A percentile compares a stretch with the other conserved stretches of the same genome.
phyloP scores from a whole-genome alignment of 768 basidiomycete genomes.

The Phylloporus arenicola region DNA sequence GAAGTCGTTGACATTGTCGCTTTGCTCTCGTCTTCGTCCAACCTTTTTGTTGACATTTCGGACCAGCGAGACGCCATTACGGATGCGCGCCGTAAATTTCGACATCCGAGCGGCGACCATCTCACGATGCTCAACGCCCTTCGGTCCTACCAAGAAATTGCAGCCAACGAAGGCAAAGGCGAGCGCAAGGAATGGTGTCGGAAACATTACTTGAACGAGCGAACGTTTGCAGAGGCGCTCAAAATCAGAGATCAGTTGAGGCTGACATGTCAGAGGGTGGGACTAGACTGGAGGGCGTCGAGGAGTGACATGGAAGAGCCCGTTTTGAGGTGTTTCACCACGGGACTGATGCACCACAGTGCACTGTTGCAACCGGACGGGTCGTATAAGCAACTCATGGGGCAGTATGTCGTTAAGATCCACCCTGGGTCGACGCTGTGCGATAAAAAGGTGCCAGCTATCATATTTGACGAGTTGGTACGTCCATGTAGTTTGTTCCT shows the following conservation, averaged over 20 bases:
- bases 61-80: slow-evolving; percentile 70
- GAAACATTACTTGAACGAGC: slow-evolving; percentile 76
- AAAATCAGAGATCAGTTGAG: slow-evolving; percentile 79
- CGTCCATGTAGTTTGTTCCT: slow-evolving; percentile 21
- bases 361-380: slow-evolving; percentile 85
- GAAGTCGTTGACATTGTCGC: slow-evolving; percentile 86
- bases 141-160: slow-evolving; percentile 72
- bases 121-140: slow-evolving; percentile 84
- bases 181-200: slow-evolving; percentile 74
- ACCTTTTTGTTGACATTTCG: slow-evolving; percentile 71
- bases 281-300: slow-evolving; percentile 54
- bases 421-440: slow-evolving; percentile 83
- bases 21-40: slow-evolving; percentile 73
- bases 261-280: slow-evolving; percentile 52
- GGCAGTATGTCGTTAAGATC: slow-evolving; percentile 77
- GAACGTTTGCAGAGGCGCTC: slow-evolving; percentile 70
- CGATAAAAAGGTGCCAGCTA: slow-evolving; percentile 78
- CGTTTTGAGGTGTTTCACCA: slow-evolving; percentile 65
- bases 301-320: slow-evolving; percentile 62
- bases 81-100: slow-evolving; percentile 71
- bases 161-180: slow-evolving; percentile 40
- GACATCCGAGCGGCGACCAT: slow-evolving; percentile 85
- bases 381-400: slow-evolving; percentile 78
- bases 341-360: slow-evolving; percentile 76
- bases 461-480: slow-evolving; percentile 93